Evolutionary conservation across 2,329 filamentous ascomycete genomes (phyloP), one percentile per base, ranked within the genome.

Genomic region (Cytospora chrysosperma): DNA sequence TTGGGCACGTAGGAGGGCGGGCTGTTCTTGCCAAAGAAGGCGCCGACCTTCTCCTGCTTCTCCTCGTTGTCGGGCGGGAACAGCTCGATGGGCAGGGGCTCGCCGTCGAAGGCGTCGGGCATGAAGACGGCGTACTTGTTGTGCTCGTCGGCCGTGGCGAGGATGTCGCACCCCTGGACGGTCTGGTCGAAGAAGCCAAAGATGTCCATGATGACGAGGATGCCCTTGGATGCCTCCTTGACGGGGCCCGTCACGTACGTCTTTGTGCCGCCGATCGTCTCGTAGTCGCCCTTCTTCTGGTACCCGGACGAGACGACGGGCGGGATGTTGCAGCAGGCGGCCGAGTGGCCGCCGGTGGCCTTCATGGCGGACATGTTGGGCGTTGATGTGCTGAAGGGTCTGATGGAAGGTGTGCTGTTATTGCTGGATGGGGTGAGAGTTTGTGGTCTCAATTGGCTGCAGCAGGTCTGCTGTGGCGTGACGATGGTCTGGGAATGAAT

Each of bases 81-180:
- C 84, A 82, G 76, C 71, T 79, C 79, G 74, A 87, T 81, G 56
- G 79, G 76, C 70, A 77, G 78, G 2, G 91, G 89, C 68, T 85
- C 82, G 74, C 91, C 93, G 65, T 90, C 84, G 80, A 97, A 96
- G 83, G 91, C 94, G 78, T 97, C 93, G 30, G 93, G 93, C 67
- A 97, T 93, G 77, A 93, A 93, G 69, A 97, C 91, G 69, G 87
- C 88, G 81, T 96, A 95, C 72, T 90, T 86, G 74, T 79, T 84
- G 76, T 78, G 82, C 75, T 79, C 72, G 70, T 85, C 81, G 65
- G 80, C 79, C 53, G 77, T 78, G 52, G 85, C 80, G 27, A 89
- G 78, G 69, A 86, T 90, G 70, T 92, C 89, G 67, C 87, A 86
- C 27, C 88, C 89, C 74, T 91, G 88, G 13, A 90, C 67, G 3